Evolutionary conservation across 2,329 filamentous ascomycete genomes (phyloP).

Genomic region (Aspergillus awamori): DNA sequence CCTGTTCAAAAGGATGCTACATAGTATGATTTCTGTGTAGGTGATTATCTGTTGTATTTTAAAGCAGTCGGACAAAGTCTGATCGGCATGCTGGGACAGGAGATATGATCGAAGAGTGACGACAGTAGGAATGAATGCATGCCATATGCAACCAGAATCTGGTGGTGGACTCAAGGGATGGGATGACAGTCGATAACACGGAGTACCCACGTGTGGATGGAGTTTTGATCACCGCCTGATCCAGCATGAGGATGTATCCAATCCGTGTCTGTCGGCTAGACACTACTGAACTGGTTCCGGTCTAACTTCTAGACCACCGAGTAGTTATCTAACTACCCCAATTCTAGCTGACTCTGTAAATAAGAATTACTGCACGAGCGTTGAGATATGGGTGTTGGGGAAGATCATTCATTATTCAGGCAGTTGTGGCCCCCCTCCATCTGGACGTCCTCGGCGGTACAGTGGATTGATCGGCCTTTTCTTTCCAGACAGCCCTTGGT

Average conservation of each 20-base stretch:
- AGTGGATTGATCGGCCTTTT: not conserved
- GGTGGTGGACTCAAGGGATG: constrained; percentile 3
- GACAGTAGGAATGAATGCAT: constrained; percentile 2
- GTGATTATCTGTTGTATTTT: not conserved
- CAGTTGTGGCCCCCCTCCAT: not conserved
- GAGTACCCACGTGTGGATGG: constrained; percentile 13
- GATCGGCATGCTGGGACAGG: constrained; percentile 1
- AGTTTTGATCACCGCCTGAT: constrained; percentile 16
- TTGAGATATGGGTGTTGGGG: constrained; percentile 3
- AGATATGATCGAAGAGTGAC: constrained; percentile 1
- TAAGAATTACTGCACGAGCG: not conserved
- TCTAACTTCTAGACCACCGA: not conserved
- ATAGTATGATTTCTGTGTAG: not conserved
- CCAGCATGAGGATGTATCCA: not conserved
- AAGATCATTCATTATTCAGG: constrained; percentile 1
- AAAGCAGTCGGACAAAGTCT: not conserved
- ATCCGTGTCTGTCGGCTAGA: not conserved
- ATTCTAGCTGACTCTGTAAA: not conserved
- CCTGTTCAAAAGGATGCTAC: not conserved
- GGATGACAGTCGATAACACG: not conserved
- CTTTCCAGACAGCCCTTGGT: not conserved
- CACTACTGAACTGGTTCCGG: not conserved
- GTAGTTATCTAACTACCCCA: not conserved
- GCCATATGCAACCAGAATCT: constrained; percentile 9
- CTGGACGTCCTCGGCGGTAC: not conserved